A percentile compares a stretch with the other conserved stretches of the same genome.
phyloP scores from a whole-genome alignment of 139 green algal genomes.

The Chlamydomonas schloesseri region DNA sequence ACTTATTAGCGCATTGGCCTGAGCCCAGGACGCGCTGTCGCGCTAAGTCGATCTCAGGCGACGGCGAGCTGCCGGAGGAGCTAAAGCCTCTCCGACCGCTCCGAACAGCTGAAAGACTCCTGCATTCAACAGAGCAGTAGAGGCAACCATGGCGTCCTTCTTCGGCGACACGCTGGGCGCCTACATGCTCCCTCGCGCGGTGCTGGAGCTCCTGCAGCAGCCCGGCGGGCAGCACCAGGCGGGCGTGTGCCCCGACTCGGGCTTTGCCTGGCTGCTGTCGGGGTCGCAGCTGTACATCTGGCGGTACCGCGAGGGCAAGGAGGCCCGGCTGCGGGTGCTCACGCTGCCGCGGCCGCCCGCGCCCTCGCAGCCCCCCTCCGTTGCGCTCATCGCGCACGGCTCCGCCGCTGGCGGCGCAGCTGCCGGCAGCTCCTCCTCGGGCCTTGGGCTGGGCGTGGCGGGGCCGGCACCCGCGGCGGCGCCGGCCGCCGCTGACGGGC shows the following conservation, averaged over 20 bases:
- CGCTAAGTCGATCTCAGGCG: too few species aligned
- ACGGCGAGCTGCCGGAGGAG: too few species aligned
- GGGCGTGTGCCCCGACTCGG: slow-evolving; percentile 16
- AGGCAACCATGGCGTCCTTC: slow-evolving; percentile 20
- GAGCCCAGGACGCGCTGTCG: too few species aligned
- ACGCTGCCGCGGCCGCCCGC: slow-evolving; percentile 12
- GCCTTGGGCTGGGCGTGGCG: too few species aligned
- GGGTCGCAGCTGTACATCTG: slow-evolving; percentile 34
- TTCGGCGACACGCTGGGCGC: slow-evolving; percentile 32
- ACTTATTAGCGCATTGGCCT: too few species aligned
- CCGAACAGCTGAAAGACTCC: too few species aligned
- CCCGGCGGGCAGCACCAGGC: slow-evolving; percentile 2
- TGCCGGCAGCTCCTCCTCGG: not conserved
- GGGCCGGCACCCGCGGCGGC: not conserved
- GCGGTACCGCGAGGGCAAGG: slow-evolving; percentile 43
- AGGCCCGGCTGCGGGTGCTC: slow-evolving; percentile 31
- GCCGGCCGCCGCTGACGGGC: not conserved
- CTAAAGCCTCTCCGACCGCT: too few species aligned
- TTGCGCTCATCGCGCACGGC: not conserved
- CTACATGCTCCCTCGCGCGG: slow-evolving; percentile 34
- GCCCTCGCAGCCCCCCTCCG: not conserved
- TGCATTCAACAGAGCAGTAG: too few species aligned
- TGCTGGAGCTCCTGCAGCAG: slow-evolving; percentile 43
- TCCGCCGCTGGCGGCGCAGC: not conserved
- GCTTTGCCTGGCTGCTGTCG: slow-evolving; percentile 35